These are phyloP conservation scores for Aspergillus tamarii DNA, from an alignment of 2,329 filamentous ascomycete species.

Conservation along the genomic window DNA sequence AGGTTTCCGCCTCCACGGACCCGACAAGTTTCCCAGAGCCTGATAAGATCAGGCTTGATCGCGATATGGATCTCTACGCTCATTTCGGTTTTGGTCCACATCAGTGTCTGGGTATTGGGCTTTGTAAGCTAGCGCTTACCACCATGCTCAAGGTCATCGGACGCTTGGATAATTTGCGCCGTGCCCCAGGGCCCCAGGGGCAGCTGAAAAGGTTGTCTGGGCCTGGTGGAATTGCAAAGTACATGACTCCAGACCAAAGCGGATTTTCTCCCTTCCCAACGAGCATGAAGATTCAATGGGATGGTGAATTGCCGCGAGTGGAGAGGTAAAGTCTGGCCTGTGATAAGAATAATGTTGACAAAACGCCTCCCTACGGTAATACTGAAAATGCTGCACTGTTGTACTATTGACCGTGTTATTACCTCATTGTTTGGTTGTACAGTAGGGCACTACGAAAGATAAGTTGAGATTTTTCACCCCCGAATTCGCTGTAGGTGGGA, in stretches of 20 bases:
- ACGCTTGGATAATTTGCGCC: conserved; percentile 45
- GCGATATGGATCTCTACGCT: conserved; percentile 66
- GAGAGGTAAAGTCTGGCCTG: neutral
- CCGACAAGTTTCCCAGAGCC: conserved; percentile 43
- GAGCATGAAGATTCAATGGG: conserved; percentile 50
- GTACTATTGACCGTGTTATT: neutral
- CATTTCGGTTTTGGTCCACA: conserved; percentile 67
- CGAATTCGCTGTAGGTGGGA: neutral
- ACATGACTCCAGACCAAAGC: conserved; percentile 49
- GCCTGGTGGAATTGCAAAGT: conserved; percentile 45
- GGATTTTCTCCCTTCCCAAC: conserved; percentile 47
- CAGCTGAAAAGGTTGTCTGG: conserved; percentile 43
- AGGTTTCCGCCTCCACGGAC: conserved; percentile 42
- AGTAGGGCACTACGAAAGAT: neutral
- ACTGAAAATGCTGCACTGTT: neutral
- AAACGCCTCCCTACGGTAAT: neutral
- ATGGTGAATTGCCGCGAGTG: conserved; percentile 38
- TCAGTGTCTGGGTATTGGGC: conserved; percentile 58
- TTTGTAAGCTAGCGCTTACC: conserved; percentile 38
- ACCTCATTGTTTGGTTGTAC: neutral
- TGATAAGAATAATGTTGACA: neutral
- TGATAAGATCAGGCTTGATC: conserved; percentile 60
- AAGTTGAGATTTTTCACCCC: neutral
- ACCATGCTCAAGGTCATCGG: conserved; percentile 47
- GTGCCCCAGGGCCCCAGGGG: conserved; percentile 45